Evolutionary conservation across 2,329 filamentous ascomycete genomes (phyloP).

Genomic region (Dactylonectria macrodidyma): DNA sequence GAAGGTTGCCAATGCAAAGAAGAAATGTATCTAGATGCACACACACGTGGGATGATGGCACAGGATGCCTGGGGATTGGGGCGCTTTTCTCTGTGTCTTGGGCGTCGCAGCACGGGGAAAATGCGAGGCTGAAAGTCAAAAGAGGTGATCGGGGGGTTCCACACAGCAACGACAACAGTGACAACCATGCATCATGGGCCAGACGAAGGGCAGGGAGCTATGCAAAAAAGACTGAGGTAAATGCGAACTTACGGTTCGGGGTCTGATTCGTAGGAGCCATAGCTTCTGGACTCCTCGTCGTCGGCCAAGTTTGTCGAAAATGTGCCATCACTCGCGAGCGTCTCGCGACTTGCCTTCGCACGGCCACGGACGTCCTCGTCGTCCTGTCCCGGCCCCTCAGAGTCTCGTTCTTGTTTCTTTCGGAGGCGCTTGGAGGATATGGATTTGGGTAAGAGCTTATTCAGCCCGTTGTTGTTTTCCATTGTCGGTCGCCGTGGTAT

Average conservation of each 20-base stretch:
- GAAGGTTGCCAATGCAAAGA: conserved; percentile 34
- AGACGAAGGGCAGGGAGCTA: background rate
- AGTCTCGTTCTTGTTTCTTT: conserved; percentile 62
- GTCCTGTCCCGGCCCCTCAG: conserved; percentile 45
- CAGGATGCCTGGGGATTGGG: conserved; percentile 29
- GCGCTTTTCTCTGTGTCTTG: conserved; percentile 11
- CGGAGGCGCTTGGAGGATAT: conserved; percentile 65
- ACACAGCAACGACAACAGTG: conserved; percentile 14
- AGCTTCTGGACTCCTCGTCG: conserved; percentile 53
- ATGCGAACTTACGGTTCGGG: conserved; percentile 48
- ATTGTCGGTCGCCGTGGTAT: conserved; percentile 28
- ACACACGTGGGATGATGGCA: conserved; percentile 23
- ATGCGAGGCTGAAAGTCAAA: conserved; percentile 31
- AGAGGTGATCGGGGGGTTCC: conserved; percentile 5
- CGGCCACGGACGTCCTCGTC: conserved; percentile 49
- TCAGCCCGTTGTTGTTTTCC: conserved; percentile 56
- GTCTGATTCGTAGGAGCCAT: conserved; percentile 54
- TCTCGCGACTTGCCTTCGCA: conserved; percentile 57
- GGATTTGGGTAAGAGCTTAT: conserved; percentile 68
- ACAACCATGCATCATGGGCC: background rate
- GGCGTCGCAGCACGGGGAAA: conserved; percentile 23
- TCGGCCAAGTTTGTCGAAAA: conserved; percentile 51
- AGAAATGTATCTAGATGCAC: conserved; percentile 13
- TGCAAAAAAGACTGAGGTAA: conserved; percentile 14
- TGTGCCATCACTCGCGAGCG: conserved; percentile 54